These are phyloP conservation scores for Zopfia rhizophila DNA, from an alignment of 2,329 filamentous ascomycete genomes.

Conservation along the genomic window DNA sequence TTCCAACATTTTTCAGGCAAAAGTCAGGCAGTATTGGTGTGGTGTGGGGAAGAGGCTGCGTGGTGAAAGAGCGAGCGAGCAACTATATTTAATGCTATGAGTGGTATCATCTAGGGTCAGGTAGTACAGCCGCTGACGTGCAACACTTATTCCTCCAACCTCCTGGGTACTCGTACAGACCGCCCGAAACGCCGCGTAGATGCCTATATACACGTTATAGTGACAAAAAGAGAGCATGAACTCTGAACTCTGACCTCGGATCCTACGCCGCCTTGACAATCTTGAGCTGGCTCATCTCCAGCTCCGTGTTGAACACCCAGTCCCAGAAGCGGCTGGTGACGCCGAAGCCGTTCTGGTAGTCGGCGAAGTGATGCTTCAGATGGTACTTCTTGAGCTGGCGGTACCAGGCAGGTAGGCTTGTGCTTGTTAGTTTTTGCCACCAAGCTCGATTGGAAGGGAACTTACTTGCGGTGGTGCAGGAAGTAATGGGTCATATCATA, in stretches of 20 bases:
- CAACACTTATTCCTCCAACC: too few species aligned
- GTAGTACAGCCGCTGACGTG: too few species aligned
- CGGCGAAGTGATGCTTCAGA: conserved; percentile 95
- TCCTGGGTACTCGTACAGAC: too few species aligned
- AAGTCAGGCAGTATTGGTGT: too few species aligned
- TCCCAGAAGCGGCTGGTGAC: conserved; percentile 99
- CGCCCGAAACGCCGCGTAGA: conserved; percentile 4
- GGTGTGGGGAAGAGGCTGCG: too few species aligned
- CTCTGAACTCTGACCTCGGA: neutral
- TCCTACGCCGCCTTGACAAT: conserved; percentile 57
- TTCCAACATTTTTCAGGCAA: too few species aligned
- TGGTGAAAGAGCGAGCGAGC: too few species aligned
- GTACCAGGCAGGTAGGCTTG: conserved; percentile 84
- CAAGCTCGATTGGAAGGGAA: conserved; percentile 25
- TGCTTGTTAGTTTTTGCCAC: conserved; percentile 18
- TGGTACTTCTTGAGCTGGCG: conserved; percentile 96
- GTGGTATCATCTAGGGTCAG: too few species aligned
- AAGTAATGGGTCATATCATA: conserved; percentile 99
- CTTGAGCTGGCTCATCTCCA: conserved; percentile 65
- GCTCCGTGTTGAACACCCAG: conserved; percentile 86
- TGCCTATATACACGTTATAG: conserved; percentile 5
- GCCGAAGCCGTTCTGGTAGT: conserved; percentile 97
- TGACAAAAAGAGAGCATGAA: neutral
- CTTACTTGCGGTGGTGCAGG: conserved; percentile 89
- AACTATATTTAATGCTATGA: too few species aligned